phyloP scores from a whole-genome alignment of 257 asterid genomes.

The Rhazya stricta region DNA sequence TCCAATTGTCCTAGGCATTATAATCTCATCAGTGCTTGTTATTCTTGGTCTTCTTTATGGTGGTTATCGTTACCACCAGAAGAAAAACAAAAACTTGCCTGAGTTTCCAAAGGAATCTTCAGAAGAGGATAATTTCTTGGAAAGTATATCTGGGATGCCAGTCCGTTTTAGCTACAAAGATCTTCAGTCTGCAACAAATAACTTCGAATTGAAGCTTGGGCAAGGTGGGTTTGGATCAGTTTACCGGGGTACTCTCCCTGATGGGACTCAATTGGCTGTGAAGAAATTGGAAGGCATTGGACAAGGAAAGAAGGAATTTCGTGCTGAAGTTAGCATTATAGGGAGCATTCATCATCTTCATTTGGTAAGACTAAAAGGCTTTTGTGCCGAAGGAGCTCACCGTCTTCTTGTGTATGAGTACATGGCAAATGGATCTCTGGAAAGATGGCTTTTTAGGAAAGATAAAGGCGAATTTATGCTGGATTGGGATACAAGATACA shows the following conservation, averaged over 20 bases:
- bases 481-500: conserved; percentile 73
- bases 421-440: conserved; percentile 89
- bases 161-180: conserved; percentile 72
- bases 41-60: conserved; percentile 41
- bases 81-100: conserved; percentile 38
- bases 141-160: conserved; percentile 83
- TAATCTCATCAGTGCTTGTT: conserved; percentile 40
- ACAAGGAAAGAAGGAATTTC: conserved; percentile 96
- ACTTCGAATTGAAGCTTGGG: conserved; percentile 72
- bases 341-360: conserved; percentile 95
- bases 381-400: conserved; percentile 84
- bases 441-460: conserved; percentile 76
- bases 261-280: conserved; percentile 75
- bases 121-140: conserved; percentile 82
- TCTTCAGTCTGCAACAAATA: conserved; percentile 65
- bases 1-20: conserved; percentile 44
- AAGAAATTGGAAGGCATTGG: conserved; percentile 89
- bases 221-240: conserved; percentile 99
- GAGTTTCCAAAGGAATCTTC: conserved; percentile 53
- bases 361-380: conserved; percentile 77
- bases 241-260: conserved; percentile 66
- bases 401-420: conserved; percentile 86
- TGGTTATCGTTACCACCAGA: conserved; percentile 36
- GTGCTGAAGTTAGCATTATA: conserved; percentile 91
- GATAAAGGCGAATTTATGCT: conserved; percentile 52